Evolutionary conservation across 2,329 filamentous ascomycete species (phyloP), one percentile per base, ranked within the genome.

Genomic region (Fusarium sp.): DNA sequence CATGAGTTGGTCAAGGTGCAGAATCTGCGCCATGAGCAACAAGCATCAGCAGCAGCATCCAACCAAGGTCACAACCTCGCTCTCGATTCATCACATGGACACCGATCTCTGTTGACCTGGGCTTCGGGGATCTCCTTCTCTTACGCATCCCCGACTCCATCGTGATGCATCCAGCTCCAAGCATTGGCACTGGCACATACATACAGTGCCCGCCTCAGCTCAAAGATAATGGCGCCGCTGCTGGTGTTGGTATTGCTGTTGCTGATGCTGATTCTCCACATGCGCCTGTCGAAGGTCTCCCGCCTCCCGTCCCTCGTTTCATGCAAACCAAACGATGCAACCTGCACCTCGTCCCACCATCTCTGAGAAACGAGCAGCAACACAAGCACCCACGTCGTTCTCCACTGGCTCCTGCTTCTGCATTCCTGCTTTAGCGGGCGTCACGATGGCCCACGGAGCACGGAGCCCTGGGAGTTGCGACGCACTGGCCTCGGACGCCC

Each of bases 251-350:
- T 25, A 14, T n/a, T 46, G 20, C 20, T 46, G 20, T 23, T 46
- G 40, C 40, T 42, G 18, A 8, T 44, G 42, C 42, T 27, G 42
- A 16, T 64, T 62, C 69, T 60, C 62, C 71, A 73, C 65, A 73
- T 73, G 71, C 71, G 49, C 33, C 46, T 73, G 49, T 71, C 55
- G 62, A 73, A 69, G 58, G 44, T 62, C 58, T 38, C 51, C 42
- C 40, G 18, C 16, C 23, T 67, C 40, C 42, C 57, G 42, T 58
- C 59, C 67, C 60, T 62, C 68, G 57, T 72, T 65, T 71, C 23
- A 40, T 64, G 59, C 68, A 71, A 70, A 56, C 31, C 36, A 33
- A 31, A 68, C 60, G 34, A 64, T 61, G 60, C 64, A 54, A 33
- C 44, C 67, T 65, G 55, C 33, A 29, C 63, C 46, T 63, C 59